Base-by-base conservation (phyloP, 805 yeast genomes). In the Candida khao-thaluensis region DNA sequence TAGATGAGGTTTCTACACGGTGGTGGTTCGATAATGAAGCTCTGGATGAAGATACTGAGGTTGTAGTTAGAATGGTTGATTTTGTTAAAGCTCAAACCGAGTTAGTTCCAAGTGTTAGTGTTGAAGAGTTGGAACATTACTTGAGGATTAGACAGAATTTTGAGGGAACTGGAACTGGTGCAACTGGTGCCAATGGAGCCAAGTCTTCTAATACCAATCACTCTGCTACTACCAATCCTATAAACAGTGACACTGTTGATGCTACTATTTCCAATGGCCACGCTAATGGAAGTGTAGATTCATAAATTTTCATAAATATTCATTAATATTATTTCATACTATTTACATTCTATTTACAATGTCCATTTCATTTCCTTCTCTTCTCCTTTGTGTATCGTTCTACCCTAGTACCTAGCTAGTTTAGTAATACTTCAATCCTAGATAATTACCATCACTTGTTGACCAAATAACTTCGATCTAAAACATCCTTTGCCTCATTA, bases 21-120 rank as follows among this genome's bases (percentile, higher is more conserved):
- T 84, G 89, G 76, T 91, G 97, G 96, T 88, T 93, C 59, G 96
- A 89, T 49, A 80, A 82, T 44, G 71, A 77, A 10, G 91, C 96
- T 1, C 74, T 75, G 0, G 65, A 70, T 2, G 75, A 72, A 1
- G 97, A 91, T 53, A 71, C 74, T 5, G 70, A 71, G 4, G 96
- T 89, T 1, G 54, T 65, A 12, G 97, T 91, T 2, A 66, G 69
- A 15, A 72, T 71, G 66, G 77, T 68, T 23, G 98, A 93, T 57
- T 91, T 91, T 56, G 66, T 65, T n/a, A 84, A 79, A 53, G 91
- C 97, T 0, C 79, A 77, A 48, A 56, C 64, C 4, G 86, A 81
- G 38, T 69, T 93, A 46, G 72, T 76, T 16, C 95, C 98, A 0
- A 81, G 93, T 28, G 97, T 93, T 7, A 85, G 95, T 35, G 80